Percentiles rank a stretch among this genome's conserved stretches.
Conservation (phyloP, 2,329 filamentous ascomycete genomes). For the Pseudocercospora vitis region DNA sequence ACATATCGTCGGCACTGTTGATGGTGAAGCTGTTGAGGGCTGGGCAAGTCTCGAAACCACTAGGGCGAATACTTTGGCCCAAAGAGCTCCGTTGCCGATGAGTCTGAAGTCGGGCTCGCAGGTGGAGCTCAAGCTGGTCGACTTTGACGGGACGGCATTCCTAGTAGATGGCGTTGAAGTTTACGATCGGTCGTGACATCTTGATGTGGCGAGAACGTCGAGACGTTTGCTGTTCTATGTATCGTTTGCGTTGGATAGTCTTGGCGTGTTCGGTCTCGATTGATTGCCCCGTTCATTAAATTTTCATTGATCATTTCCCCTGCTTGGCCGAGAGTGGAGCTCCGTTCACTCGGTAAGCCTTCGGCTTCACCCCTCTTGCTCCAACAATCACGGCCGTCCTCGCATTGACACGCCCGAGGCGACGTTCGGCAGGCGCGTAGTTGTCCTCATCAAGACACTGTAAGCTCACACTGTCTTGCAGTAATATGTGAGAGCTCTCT, state of each 20-base stretch:
- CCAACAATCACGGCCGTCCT: not conserved
- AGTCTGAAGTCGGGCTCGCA: slow-evolving; percentile 22
- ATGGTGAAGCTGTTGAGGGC: slow-evolving; percentile 20
- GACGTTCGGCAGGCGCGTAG: not conserved
- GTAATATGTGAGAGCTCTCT: not conserved
- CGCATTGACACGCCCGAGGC: slow-evolving; percentile 6
- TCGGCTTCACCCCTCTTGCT: not conserved
- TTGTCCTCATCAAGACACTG: not conserved
- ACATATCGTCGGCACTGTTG: slow-evolving; percentile 26
- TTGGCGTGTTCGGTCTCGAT: not conserved
- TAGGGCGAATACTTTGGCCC: slow-evolving; percentile 23
- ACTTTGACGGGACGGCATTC: slow-evolving; percentile 24
- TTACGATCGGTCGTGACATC: slow-evolving; percentile 17
- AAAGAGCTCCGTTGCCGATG: slow-evolving; percentile 28
- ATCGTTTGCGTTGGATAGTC: too few species aligned
- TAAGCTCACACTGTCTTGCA: not conserved
- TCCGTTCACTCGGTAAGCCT: not conserved
- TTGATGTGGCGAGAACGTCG: too few species aligned
- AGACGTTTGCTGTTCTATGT: too few species aligned
- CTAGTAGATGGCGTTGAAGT: slow-evolving; percentile 28
- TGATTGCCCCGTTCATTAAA: not conserved
- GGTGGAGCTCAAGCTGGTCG: slow-evolving; percentile 26
- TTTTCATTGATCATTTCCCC: not conserved
- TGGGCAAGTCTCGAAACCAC: slow-evolving; percentile 29
- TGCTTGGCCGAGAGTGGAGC: not conserved